phyloP scores from a whole-genome alignment of 75 land plant species.

The Selaginella tamariscina region DNA sequence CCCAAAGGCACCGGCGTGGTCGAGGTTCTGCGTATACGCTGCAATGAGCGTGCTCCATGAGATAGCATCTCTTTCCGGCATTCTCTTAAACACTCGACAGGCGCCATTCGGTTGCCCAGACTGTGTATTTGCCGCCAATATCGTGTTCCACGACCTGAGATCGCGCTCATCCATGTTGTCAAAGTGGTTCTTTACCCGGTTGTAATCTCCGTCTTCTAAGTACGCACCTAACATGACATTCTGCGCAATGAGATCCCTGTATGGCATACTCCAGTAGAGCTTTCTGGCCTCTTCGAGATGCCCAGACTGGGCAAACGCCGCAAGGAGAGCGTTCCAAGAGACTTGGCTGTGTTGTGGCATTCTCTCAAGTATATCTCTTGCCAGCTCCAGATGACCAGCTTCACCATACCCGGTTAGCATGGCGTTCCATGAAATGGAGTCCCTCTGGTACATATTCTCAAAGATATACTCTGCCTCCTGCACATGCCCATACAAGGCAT shows the following conservation, averaged over 20 bases:
- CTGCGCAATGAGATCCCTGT: neutral
- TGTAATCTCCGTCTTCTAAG: neutral
- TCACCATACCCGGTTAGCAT: slow-evolving; percentile 2
- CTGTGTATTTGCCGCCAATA: too few species aligned
- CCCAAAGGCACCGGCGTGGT: neutral
- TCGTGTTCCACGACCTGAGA: slow-evolving; percentile 7
- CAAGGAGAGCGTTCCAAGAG: neutral
- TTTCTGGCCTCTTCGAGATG: neutral
- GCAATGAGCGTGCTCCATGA: slow-evolving; percentile 3
- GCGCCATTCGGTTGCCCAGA: neutral
- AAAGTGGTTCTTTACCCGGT: neutral
- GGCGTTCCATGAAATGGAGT: slow-evolving; percentile 1
- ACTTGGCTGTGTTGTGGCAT: neutral
- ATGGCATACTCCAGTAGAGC: neutral
- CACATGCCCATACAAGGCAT: neutral
- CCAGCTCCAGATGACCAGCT: neutral
- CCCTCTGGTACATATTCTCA: neutral
- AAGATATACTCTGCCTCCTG: neutral
- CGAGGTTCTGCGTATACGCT: neutral
- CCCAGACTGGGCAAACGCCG: neutral
- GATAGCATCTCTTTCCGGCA: neutral
- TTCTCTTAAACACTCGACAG: neutral
- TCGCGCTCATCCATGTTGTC: neutral
- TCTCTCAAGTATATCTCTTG: neutral
- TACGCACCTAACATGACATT: neutral